Evolutionary conservation across 768 basidiomycete genomes (phyloP).

Genomic region (Suillus subalutaceus): DNA sequence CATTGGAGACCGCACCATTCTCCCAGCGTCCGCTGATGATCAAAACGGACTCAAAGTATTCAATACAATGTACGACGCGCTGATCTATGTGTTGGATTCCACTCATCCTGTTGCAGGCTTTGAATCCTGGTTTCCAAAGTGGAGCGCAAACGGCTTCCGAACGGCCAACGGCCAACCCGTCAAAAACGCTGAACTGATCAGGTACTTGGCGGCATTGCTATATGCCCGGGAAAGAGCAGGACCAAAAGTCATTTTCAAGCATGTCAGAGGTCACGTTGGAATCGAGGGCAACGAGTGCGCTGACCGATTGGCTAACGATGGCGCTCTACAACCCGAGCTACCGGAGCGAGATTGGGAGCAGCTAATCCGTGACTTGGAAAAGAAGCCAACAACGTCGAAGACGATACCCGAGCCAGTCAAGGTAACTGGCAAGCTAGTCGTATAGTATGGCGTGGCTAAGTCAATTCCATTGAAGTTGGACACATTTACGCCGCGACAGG

Average conservation of each 20-base stretch:
- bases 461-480: neutral
- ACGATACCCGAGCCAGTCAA: neutral
- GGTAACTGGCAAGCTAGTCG: neutral
- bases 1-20: conserved; percentile 72
- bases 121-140: conserved; percentile 66
- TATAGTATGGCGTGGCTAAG: neutral
- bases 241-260: conserved; percentile 61
- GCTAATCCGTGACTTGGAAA: conserved; percentile 11
- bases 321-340: conserved; percentile 42
- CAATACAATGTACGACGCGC: conserved; percentile 64
- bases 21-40: conserved; percentile 63
- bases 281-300: conserved; percentile 86
- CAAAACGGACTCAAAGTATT: conserved; percentile 86
- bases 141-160: conserved; percentile 58
- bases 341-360: conserved; percentile 64
- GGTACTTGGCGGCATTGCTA: conserved; percentile 67
- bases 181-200: conserved; percentile 74
- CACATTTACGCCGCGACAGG: neutral
- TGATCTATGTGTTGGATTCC: conserved; percentile 7
- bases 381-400: neutral
- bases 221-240: conserved; percentile 51
- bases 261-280: conserved; percentile 83
- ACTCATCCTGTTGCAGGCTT: conserved; percentile 54
- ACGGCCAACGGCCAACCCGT: conserved; percentile 55
- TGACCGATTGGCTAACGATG: conserved; percentile 69